Base-by-base conservation (phyloP, 2,329 filamentous ascomycete genomes). In the Hypoxylon sp. region DNA sequence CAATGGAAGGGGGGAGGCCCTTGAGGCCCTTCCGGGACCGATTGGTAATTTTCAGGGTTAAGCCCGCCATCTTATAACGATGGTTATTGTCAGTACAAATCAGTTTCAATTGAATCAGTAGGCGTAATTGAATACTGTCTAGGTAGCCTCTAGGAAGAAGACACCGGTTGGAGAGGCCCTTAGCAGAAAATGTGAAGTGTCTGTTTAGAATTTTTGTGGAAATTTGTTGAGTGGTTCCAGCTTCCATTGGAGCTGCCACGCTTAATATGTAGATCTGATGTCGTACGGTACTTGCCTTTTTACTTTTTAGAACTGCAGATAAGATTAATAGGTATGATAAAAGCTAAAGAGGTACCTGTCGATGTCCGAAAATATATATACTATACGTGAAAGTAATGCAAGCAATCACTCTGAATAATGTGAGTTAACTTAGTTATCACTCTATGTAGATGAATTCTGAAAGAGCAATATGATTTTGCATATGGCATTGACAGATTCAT, bases 1-100 rank as follows among this genome's bases (percentile, higher is more conserved):
- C 83, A 73, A 89, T 72, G 19, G 84, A 80, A 17, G 80, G 67
- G 14, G 87, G 87, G n/a, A 89, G 84, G 67, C 83, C 83, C 79
- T 83, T 86, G 77, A 89, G 68, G 51, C 74, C 74, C 63, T 76
- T 74, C 46, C 72, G 74, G 47, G 74, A 76, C 69, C 75, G 66
- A 17, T 71, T 75, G 68, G 71, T 74, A 59, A 78, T 69, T 68
- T 78, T 78, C 33, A 78, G 65, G 19, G 71, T 73, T 61, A 82
- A 60, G 29, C 53, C 62, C 46, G 65, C 72, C 74, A 76, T 76
- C 3, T 35, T 71, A 33, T 35, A 47, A 5, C 17, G n/a, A 50
- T 6, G 35, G 22, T 13, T 44, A 11, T 44, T 22, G 26, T 22
- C 19, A 22, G 24, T 13, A 46, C n/a, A 55, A 6, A 10, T 51